Base-by-base conservation (phyloP, 23 red algal genomes). In the Gracilaria caudata region DNA sequence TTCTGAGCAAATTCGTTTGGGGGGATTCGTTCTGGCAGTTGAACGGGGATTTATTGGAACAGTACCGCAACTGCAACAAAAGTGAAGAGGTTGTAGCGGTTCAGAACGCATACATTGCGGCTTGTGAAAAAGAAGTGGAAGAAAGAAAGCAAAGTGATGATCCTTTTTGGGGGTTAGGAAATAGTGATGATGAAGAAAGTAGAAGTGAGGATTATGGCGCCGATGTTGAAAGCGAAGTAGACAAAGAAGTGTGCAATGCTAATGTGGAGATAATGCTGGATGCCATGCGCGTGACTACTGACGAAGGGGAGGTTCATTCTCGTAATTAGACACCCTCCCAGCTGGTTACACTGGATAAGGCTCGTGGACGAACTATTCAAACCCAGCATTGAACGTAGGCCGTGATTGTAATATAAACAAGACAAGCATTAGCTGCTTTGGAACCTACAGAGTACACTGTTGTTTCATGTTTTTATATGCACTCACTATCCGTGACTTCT, bases 1-100 rank as follows among this genome's bases (percentile, higher is more conserved):
- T 95, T 38, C 53, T 99, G 24, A 53, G 19, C 21, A 83, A 82
- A 37, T 99, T 99, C 53, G 60, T 60, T 11, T 99, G 97, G 97
- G 93, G 97, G 10, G 70, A 95, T 55, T 74, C 74, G 39, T 99
- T 99, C 68, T 99, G 81, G 77, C 44, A 83, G 53, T 77, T 99
- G 51, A 99, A 99, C 64, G 51, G 43, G 17, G 77, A 77, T 13
- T 58, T 94, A 35, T 60, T 99, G 29, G 87, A 93, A 20, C 38
- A 60, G 59, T 99, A 99, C 70, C 84, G 85, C 35, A 75, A 53
- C n/a, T 94, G 93, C 49, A 63, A 57, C 3, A 81, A 71, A 37
- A 80, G 89, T 46, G 81, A 40, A 4, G 79, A 78, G 17, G 88
- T 99, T 61, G 89, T 99, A 4, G 53, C 14, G 4, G 97, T 82